Conservation (phyloP, 164 flowering plant genomes). For the Dillenia suffruticosa region DNA sequence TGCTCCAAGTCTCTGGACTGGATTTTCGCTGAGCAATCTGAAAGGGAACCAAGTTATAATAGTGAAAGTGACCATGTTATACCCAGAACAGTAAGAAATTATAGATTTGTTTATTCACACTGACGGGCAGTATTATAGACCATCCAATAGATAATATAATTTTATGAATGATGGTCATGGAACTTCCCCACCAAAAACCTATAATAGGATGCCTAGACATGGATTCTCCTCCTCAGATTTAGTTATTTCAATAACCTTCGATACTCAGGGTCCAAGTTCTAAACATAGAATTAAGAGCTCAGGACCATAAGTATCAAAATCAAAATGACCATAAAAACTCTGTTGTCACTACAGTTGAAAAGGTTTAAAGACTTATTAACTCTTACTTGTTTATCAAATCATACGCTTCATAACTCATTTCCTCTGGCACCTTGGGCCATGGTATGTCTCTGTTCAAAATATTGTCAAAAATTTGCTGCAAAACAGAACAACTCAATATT, state of each 20-base stretch:
- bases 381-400: slow-evolving; percentile 91
- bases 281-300: too few relatives aligned
- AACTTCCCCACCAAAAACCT: too few relatives aligned
- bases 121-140: too few relatives aligned
- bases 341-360: too few relatives aligned
- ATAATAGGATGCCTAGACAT: too few relatives aligned
- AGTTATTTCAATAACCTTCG: too few relatives aligned
- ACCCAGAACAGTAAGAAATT: background rate
- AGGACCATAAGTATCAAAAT: too few relatives aligned
- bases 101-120: too few relatives aligned
- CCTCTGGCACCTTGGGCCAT: slow-evolving; percentile 93
- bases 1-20: slow-evolving; percentile 92
- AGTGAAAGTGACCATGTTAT: background rate
- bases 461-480: slow-evolving; percentile 94
- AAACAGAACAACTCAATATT: slow-evolving; percentile 13
- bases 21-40: slow-evolving; percentile 83
- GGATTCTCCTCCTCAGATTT: too few relatives aligned
- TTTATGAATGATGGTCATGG: too few relatives aligned
- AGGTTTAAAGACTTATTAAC: slow-evolving; percentile 1
- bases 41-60: slow-evolving; percentile 1
- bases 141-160: too few relatives aligned
- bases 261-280: too few relatives aligned
- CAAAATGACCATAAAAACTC: background rate
- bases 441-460: slow-evolving; percentile 93
- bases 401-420: slow-evolving; percentile 77